Evolutionary conservation across 495 filamentous ascomycete species (phyloP).

Genomic region (Aspergillus sparsus): DNA sequence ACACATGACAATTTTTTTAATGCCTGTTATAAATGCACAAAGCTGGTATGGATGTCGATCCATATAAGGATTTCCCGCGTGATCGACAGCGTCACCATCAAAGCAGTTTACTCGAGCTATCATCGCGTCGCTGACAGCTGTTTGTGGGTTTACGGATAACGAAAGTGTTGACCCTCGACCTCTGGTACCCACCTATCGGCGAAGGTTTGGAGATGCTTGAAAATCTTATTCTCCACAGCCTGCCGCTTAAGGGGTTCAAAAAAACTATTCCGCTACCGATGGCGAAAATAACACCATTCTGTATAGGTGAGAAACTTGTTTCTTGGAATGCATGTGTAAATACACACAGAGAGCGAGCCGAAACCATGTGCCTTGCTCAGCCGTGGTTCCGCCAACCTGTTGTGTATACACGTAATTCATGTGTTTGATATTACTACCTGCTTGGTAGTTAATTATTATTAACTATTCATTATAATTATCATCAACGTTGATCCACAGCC

Average conservation of each 20-base stretch:
- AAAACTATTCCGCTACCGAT: neutral
- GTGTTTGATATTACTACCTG: no score
- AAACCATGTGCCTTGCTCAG: no score
- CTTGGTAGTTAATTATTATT: no score
- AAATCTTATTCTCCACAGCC: constrained; percentile 11
- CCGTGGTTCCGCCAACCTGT: no score
- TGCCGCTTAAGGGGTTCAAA: neutral
- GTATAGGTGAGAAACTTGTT: no score
- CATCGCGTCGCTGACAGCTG: constrained; percentile 21
- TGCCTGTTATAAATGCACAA: neutral
- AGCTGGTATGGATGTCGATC: constrained; percentile 28
- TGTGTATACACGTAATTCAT: no score
- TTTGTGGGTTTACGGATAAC: neutral
- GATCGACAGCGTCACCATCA: constrained; percentile 36
- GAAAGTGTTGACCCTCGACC: neutral
- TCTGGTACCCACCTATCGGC: neutral
- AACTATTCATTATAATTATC: no score
- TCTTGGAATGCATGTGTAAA: no score
- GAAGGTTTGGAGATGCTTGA: constrained; percentile 8
- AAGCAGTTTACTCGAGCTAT: constrained; percentile 14
- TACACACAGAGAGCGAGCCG: no score
- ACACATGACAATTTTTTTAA: constrained; percentile 13
- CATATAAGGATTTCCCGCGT: constrained; percentile 40
- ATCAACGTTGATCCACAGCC: neutral
- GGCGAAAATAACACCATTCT: no score